phyloP scores from a whole-genome alignment of 2,329 filamentous ascomycete species.

The Cordyceps pruinosa region DNA sequence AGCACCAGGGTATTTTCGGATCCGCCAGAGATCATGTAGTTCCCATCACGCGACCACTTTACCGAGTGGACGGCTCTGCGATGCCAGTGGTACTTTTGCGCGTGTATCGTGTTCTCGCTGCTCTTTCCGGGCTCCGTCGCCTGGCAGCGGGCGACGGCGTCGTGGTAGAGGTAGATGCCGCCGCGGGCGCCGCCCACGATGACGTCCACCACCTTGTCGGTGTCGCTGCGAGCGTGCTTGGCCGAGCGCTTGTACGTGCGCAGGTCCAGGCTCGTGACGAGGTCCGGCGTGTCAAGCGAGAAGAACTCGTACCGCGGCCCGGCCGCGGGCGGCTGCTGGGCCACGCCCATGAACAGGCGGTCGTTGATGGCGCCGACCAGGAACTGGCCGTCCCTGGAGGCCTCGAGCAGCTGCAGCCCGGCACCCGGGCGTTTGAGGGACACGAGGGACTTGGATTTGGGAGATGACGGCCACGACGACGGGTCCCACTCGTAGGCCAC shows the following conservation, averaged over 20 bases:
- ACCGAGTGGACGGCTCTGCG: constrained; percentile 72
- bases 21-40: constrained; percentile 91
- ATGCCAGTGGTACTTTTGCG: constrained; percentile 83
- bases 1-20: constrained; percentile 82
- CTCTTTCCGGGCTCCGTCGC: constrained; percentile 31
- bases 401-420: constrained; percentile 37
- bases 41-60: constrained; percentile 93
- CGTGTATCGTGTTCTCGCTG: constrained; percentile 44
- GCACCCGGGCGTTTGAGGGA: constrained; percentile 28
- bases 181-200: constrained; percentile 72
- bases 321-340: constrained; percentile 20
- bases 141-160: constrained; percentile 57
- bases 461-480: constrained; percentile 21
- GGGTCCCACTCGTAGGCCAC: constrained; percentile 37
- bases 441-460: constrained; percentile 30
- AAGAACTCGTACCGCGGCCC: constrained; percentile 46
- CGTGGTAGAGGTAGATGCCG: constrained; percentile 73
- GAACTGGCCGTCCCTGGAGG: constrained; percentile 47
- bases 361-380: constrained; percentile 40
- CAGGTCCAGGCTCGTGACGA: constrained; percentile 61
- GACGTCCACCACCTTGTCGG: constrained; percentile 54
- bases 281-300: constrained; percentile 53
- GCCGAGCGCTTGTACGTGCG: constrained; percentile 31
- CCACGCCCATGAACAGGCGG: constrained; percentile 29
- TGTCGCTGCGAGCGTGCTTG: constrained; percentile 20